Base-by-base conservation (phyloP, 257 asterid species). In the Solanum arcanum region DNA sequence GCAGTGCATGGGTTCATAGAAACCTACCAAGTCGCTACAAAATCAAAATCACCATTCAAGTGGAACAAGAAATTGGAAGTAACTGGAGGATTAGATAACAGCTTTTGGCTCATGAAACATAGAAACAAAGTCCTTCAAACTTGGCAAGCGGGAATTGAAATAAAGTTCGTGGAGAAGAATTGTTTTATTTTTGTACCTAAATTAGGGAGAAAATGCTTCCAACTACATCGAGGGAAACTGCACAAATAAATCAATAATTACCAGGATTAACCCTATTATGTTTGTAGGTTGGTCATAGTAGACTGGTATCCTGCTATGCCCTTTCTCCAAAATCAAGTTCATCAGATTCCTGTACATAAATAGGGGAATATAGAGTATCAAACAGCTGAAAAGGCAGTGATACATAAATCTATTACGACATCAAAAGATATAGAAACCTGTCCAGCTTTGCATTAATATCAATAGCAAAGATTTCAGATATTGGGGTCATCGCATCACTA, bases 401-500 rank as follows among this genome's bases (percentile, higher is more conserved):
- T 80, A 49, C 68, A 80, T 29, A 27, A 18, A 80, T 80, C 44
- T 18, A 80, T 49, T 3, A 6, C 10, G 64, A 46, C 66, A 29
- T 18, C 29, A 49, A 80, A 18, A 47, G 33, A 16, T 10, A 80
- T 80, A 80, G 68, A 80, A 83, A 96, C 99, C 99, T 91, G 88
- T 95, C 98, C 86, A 96, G 95, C 89, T 93, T 96, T 60, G 96
- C 96, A 87, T 96, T 96, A 76, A 96, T 93, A 88, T 96, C 99
- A 68, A 96, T 89, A 15, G 96, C 89, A 90, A 95, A 96, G 62
- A 94, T 94, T 66, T 95, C 98, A 15, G 96, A 77, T 87, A 96
- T 92, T 21, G 98, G 98, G 66, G 98, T 96, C 99, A 96, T 96
- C 52, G 99, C 98, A 91, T 94, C 98, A 88, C 94, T 88, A 84